Base-by-base conservation (phyloP, 2,329 filamentous ascomycete species). In the Aureobasidium sp. region DNA sequence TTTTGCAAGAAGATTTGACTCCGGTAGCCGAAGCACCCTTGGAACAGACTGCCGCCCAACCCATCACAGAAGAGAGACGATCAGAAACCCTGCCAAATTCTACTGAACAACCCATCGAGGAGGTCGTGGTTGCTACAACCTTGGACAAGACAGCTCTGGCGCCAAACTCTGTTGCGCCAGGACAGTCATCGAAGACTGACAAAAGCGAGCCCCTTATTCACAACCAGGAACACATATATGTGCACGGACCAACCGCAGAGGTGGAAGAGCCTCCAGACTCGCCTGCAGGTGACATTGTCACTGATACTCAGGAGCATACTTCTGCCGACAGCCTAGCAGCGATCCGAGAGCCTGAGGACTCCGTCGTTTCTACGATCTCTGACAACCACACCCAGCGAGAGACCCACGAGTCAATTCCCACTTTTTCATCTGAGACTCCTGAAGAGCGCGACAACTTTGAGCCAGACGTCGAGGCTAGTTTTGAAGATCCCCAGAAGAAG, bases 401-500 rank as follows among this genome's bases (percentile, higher is more conserved):
- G 37, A 25, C 25, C 11, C 17, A 42, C n/a, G 36, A 41, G 5
- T 29, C 51, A 27, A 42, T 22, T 22, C 8, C 22, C 14, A 20
- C 22, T 3, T 25, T 20, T 42, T 20, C 51, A 17, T 17, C 51
- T 9, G 39, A 58, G 41, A 27, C 55, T 48, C 42, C n/a, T 42
- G 42, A 58, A 25, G 47, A 61, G 14, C 12, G 63, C 56, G 15
- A 48, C 42, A 58, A 29, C 15, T 29, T 48, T n/a, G 42, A 37
- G 42, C 42, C 42, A 39, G 55, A 58, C 6, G 14, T 29, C 9
- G 55, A 58, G 11, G 12, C 17, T 12, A 22, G 14, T 15, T 47
- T 42, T 14, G 55, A 58, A 22, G 42, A 47, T 31, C 31, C 31
- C n/a, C 69, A 74, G 62, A 74, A 75, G 61, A 75, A 74, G 64